Evolutionary conservation across 2,329 filamentous ascomycete genomes (phyloP), one percentile per base, ranked within the genome.

Genomic region (Pseudogymnoascus sp.): DNA sequence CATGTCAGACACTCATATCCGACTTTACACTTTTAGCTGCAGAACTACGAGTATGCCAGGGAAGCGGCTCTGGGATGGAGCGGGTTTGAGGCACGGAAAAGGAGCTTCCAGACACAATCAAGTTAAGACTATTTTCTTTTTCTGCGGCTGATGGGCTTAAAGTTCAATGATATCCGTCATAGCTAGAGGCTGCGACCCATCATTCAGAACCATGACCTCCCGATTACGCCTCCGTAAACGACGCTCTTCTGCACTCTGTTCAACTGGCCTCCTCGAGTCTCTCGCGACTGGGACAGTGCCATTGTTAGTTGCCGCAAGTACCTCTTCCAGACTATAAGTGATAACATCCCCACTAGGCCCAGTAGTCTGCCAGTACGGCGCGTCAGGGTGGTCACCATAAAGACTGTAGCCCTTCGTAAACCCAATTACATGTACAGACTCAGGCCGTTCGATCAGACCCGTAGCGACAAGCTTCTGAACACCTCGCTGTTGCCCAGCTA

Each of bases 151-250:
- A 25, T 25, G 50, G 44, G 10, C 25, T 56, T 34, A 56, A 34
- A 56, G 14, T 61, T 95, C 88, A 62, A 93, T 90, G 37, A 96
- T 96, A 72, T 96, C 90, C 50, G 85, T 85, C 66, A 86, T 84
- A 3, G 84, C 86, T 50, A 96, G 74, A 1, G 90, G 89, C 34
- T 88, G 82, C 21, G 85, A 90, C n/a, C 90, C 90, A 70, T 96
- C 91, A 70, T 92, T 93, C 63, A 96, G 79, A 18, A 97, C 92
- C 84, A 97, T 93, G 4, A 91, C 92, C 77, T 96, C 91, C 68
- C 92, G 83, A 71, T 93, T 84, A 60, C 90, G 83, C 67, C 92
- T 83, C 65, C 91, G 81, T 65, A 93, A 79, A 62, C 88, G 84
- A 70, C 90, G 87, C 73, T 93, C 90, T 71, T 86, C 86, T 5